These are phyloP conservation scores for Hanseniaspora vineae DNA, from an alignment of 805 yeast genomes.

Conservation along the genomic window DNA sequence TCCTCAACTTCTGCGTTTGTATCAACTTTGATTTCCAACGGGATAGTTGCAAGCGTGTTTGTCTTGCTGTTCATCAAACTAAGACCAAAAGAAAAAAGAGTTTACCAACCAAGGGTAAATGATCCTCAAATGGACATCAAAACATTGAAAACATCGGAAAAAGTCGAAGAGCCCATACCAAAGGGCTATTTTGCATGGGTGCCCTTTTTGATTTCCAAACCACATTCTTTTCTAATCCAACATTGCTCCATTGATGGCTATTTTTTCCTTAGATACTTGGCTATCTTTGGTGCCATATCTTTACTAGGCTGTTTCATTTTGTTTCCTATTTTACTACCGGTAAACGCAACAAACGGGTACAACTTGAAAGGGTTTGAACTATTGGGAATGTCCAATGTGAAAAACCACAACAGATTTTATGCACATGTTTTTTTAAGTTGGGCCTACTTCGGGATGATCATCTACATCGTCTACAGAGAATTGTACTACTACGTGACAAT, in stretches of 20 bases:
- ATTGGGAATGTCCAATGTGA: constrained; percentile 50
- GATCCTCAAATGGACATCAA: constrained; percentile 3
- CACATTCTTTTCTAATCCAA: constrained; percentile 52
- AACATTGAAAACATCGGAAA: constrained; percentile 26
- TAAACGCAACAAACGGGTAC: constrained; percentile 60
- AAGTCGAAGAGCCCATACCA: constrained; percentile 17
- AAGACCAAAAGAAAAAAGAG: constrained; percentile 51
- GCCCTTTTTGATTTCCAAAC: constrained; percentile 34
- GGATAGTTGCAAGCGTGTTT: constrained; percentile 44
- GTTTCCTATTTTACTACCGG: constrained; percentile 62
- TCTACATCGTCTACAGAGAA: constrained; percentile 61
- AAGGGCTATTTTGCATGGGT: constrained; percentile 54
- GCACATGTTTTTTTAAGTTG: constrained; percentile 72
- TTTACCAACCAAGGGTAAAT: constrained; percentile 63
- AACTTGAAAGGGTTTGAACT: constrained; percentile 46
- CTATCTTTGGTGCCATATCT: constrained; percentile 40
- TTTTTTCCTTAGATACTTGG: constrained; percentile 54
- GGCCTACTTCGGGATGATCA: constrained; percentile 53
- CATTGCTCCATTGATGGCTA: constrained; percentile 68
- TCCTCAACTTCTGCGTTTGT: constrained; percentile 72
- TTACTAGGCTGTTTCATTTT: constrained; percentile 39
- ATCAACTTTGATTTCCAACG: constrained; percentile 57
- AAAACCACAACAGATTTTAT: constrained; percentile 47
- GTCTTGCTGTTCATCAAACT: constrained; percentile 45
- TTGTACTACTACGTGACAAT: constrained; percentile 56